Conservation (phyloP, 2,329 filamentous ascomycete genomes). For the Leptographium wingfieldii region DNA sequence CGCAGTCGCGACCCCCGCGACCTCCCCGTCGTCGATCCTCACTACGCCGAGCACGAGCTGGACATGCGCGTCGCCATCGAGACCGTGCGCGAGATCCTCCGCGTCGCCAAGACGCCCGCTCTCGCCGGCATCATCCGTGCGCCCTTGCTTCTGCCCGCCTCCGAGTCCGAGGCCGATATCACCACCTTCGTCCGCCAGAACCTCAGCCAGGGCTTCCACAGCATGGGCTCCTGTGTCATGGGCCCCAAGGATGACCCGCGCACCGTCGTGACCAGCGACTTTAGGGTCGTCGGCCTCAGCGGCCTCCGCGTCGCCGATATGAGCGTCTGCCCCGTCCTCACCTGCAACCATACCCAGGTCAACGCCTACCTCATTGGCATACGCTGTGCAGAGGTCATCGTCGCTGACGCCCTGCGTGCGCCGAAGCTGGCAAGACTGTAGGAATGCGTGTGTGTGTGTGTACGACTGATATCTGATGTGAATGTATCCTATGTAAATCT, state of each 20-base stretch:
- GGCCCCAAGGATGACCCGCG: background rate
- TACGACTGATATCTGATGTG: background rate
- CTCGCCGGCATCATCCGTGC: background rate
- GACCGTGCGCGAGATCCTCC: conserved; percentile 1
- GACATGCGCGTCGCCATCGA: conserved; percentile 3
- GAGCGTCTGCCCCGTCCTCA: conserved; percentile 5
- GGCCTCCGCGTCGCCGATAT: conserved; percentile 9
- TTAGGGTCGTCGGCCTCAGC: conserved; percentile 2
- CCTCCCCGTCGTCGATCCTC: conserved; percentile 10
- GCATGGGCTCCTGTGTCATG: conserved; percentile 4
- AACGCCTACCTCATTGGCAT: conserved; percentile 4
- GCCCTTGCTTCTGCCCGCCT: background rate
- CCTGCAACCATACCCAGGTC: conserved; percentile 3
- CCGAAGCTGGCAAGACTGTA: background rate
- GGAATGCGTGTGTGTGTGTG: background rate
- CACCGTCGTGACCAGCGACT: conserved; percentile 1
- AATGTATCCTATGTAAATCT: background rate
- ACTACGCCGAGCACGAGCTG: conserved; percentile 6
- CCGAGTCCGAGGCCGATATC: background rate
- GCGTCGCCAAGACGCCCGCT: background rate
- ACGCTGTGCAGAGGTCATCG: background rate
- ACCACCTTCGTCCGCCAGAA: background rate
- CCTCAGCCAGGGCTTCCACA: conserved; percentile 5
- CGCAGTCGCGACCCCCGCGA: conserved; percentile 4
- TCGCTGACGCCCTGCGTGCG: background rate